phyloP scores from a whole-genome alignment of 805 yeast species.

The Kodamaea leandrae region DNA sequence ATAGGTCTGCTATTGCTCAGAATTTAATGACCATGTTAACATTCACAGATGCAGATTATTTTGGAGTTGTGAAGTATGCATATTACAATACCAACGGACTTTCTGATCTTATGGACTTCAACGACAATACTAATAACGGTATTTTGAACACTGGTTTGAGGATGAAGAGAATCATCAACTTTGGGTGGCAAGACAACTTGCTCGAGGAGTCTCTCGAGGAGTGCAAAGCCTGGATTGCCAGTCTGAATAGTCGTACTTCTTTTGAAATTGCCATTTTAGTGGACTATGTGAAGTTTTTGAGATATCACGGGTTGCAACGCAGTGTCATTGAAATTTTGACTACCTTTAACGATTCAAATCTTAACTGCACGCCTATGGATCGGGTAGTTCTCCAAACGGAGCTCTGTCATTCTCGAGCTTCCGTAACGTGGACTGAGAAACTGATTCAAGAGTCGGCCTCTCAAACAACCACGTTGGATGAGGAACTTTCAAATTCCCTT shows the following conservation, averaged over 20 bases:
- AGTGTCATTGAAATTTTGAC: constrained; percentile 11
- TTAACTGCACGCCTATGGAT: constrained; percentile 7
- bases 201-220: constrained; percentile 1
- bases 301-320: constrained; percentile 25
- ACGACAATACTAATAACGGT: constrained; percentile 7
- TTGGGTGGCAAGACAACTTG: constrained; percentile 20
- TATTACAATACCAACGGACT: constrained; percentile 24
- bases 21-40: constrained; percentile 15
- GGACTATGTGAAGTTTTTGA: constrained; percentile 21
- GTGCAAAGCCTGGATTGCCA: neutral
- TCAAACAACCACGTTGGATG: neutral
- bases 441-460: neutral
- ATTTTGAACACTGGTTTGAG: constrained; percentile 18
- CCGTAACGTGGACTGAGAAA: neutral
- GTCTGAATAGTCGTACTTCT: neutral
- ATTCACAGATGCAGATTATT: constrained; percentile 14
- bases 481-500: constrained; percentile 11
- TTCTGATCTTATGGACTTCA: constrained; percentile 10
- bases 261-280: constrained; percentile 29
- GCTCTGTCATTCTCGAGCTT: constrained; percentile 11
- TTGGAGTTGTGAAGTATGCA: constrained; percentile 15
- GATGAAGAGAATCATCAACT: constrained; percentile 21
- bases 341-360: constrained; percentile 16
- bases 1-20: constrained; percentile 19
- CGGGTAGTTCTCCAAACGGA: constrained; percentile 9